These are phyloP conservation scores for Tetrastigma voinierianum DNA, from an alignment of 164 flowering plant genomes.

Conservation along the genomic window DNA sequence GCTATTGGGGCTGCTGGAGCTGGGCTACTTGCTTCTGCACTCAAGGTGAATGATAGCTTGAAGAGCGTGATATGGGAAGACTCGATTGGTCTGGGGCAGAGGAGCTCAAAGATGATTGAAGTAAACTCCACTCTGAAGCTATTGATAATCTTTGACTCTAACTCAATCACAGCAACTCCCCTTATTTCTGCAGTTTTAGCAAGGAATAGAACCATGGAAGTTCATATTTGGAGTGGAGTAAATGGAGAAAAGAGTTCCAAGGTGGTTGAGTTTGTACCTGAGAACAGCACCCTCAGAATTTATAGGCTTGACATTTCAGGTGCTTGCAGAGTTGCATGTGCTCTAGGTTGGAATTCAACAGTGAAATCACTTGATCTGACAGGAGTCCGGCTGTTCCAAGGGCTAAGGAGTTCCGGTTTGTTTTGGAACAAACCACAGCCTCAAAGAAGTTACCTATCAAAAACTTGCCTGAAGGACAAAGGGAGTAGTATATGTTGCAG, in stretches of 20 bases:
- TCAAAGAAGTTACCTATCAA: constrained; percentile 77
- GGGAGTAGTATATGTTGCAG: constrained; percentile 81
- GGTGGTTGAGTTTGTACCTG: constrained; percentile 84
- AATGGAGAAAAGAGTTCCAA: constrained; percentile 53
- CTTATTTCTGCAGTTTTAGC: constrained; percentile 85
- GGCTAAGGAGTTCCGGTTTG: constrained; percentile 87
- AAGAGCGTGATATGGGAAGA: constrained; percentile 96
- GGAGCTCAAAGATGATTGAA: constrained; percentile 93
- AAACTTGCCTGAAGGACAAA: constrained; percentile 78
- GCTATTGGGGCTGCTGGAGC: constrained; percentile 66
- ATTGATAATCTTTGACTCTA: constrained; percentile 73
- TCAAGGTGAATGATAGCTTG: constrained; percentile 61
- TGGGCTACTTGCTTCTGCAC: constrained; percentile 57
- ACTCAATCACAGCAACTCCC: constrained; percentile 61
- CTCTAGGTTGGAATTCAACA: constrained; percentile 76
- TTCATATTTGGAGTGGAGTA: constrained; percentile 80
- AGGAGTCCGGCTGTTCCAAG: constrained; percentile 71
- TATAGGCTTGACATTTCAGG: constrained; percentile 63
- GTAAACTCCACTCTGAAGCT: constrained; percentile 67
- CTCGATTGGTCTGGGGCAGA: constrained; percentile 93
- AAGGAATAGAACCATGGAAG: constrained; percentile 75
- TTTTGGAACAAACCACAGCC: constrained; percentile 65
- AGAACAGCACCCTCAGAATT: constrained; percentile 57
- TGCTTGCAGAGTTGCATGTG: constrained; percentile 69
- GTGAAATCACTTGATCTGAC: constrained; percentile 80